phyloP scores from a whole-genome alignment of 192 early-diverging fungal genomes.

The Hyaloraphidium curvatum region DNA sequence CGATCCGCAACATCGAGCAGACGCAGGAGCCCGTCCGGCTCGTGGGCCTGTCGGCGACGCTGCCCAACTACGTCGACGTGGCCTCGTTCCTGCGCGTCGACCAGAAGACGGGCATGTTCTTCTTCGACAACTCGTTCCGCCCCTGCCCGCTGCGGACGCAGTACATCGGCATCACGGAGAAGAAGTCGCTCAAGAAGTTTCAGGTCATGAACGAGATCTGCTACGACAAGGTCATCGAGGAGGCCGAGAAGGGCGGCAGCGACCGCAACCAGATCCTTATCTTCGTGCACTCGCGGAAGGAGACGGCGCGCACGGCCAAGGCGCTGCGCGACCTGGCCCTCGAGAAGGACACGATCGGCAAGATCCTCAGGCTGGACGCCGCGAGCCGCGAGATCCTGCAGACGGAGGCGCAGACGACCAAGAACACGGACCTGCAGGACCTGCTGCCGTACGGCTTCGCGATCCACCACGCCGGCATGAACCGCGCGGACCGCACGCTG shows the following conservation, averaged over 20 bases:
- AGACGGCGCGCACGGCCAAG: conserved; percentile 88
- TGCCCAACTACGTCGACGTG: conserved; percentile 92
- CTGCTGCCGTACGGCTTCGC: conserved; percentile 87
- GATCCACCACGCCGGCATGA: conserved; percentile 95
- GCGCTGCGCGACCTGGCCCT: conserved; percentile 81
- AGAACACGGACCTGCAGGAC: conserved; percentile 70
- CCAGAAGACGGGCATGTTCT: conserved; percentile 60
- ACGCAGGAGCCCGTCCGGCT: conserved; percentile 74
- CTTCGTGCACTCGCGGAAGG: conserved; percentile 95
- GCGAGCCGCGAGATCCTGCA: conserved; percentile 67
- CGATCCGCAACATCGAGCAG: conserved; percentile 70
- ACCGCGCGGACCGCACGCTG: conserved; percentile 67
- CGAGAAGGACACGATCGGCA: conserved; percentile 62
- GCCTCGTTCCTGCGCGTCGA: conserved; percentile 83
- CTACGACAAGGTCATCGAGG: conserved; percentile 86
- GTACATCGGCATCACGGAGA: conserved; percentile 92
- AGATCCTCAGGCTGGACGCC: conserved; percentile 66
- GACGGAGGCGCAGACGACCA: conserved; percentile 54
- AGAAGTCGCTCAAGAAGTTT: conserved; percentile 81
- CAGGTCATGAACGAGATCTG: conserved; percentile 93
- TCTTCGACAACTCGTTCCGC: conserved; percentile 79
- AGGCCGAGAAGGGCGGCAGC: conserved; percentile 46
- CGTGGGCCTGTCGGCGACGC: conserved; percentile 80
- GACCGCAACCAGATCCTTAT: conserved; percentile 70
- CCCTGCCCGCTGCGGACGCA: conserved; percentile 91